Conservation (phyloP, 805 yeast species). For the Pichia exigua region DNA sequence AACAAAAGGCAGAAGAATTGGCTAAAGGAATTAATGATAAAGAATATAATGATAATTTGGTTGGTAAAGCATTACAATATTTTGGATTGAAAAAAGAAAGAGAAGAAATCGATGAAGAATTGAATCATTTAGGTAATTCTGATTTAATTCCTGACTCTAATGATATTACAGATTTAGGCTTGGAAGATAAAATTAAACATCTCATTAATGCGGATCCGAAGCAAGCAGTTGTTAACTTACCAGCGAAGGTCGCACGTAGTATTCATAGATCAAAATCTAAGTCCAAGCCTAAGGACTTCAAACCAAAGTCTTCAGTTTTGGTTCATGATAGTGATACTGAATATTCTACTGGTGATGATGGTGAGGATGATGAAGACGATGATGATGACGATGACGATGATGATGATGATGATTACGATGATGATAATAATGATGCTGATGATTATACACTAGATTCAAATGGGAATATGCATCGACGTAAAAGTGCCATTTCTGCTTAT, state of each 20-base stretch:
- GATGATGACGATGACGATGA: slow-evolving; percentile 15
- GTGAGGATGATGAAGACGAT: slow-evolving; percentile 13
- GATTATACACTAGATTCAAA: slow-evolving; percentile 5
- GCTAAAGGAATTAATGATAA: slow-evolving; percentile 4
- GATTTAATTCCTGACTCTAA: slow-evolving; percentile 17
- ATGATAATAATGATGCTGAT: slow-evolving; percentile 16
- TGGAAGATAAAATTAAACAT: slow-evolving; percentile 22
- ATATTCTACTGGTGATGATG: not conserved
- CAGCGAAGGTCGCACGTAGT: not conserved
- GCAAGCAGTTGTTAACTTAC: slow-evolving; percentile 13
- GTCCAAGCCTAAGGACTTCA: not conserved
- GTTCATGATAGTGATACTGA: slow-evolving; percentile 5
- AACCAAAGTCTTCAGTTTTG: not conserved
- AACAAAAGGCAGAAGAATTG: slow-evolving; percentile 6
- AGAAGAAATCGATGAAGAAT: slow-evolving; percentile 17
- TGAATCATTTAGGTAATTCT: slow-evolving; percentile 13
- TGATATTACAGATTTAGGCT: slow-evolving; percentile 9
- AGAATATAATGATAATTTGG: slow-evolving; percentile 6
- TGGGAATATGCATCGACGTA: not conserved
- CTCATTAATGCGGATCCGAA: slow-evolving; percentile 21
- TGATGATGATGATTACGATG: slow-evolving; percentile 11
- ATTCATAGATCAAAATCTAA: not conserved
- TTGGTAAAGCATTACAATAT: slow-evolving; percentile 18
- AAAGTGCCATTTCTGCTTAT: not conserved
- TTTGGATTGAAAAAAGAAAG: slow-evolving; percentile 21